phyloP scores from a whole-genome alignment of 2,329 filamentous ascomycete genomes.

The Cryoendolithus antarcticus region DNA sequence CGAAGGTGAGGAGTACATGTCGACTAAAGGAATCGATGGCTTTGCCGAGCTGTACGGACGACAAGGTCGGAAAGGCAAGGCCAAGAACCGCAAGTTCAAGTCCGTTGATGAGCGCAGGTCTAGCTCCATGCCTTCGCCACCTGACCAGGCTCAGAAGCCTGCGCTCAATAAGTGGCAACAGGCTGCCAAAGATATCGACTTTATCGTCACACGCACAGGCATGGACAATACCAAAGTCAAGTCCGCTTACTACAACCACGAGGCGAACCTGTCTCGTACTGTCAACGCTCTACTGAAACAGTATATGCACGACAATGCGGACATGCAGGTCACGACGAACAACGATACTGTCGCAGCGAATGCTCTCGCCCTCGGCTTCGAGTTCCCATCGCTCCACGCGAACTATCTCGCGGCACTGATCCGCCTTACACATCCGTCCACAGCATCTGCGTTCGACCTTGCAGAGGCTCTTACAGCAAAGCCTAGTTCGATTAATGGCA shows the following conservation, averaged over 20 bases:
- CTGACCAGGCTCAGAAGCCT: constrained; percentile 10
- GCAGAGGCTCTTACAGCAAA: constrained; percentile 40
- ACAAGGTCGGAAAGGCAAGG: constrained; percentile 34
- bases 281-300: constrained; percentile 42
- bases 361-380: constrained; percentile 40
- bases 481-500: constrained; percentile 19
- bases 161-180: constrained; percentile 47
- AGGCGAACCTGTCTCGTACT: constrained; percentile 43
- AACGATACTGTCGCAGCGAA: constrained; percentile 35
- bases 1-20: constrained; percentile 29
- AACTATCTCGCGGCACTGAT: constrained; percentile 42
- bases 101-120: constrained; percentile 15
- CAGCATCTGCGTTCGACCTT: constrained; percentile 46
- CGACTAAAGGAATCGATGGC: constrained; percentile 63
- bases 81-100: constrained; percentile 25
- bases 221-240: constrained; percentile 35
- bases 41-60: constrained; percentile 51
- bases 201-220: constrained; percentile 42
- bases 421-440: constrained; percentile 45
- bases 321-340: constrained; percentile 20
- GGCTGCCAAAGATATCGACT: constrained; percentile 46
- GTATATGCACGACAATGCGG: constrained; percentile 29
- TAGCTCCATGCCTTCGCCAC: constrained; percentile 17
- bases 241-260: constrained; percentile 47
- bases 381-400: constrained; percentile 41